Conservation (phyloP, 2,329 filamentous ascomycete species). For the Colletotrichum euphorbiae region DNA sequence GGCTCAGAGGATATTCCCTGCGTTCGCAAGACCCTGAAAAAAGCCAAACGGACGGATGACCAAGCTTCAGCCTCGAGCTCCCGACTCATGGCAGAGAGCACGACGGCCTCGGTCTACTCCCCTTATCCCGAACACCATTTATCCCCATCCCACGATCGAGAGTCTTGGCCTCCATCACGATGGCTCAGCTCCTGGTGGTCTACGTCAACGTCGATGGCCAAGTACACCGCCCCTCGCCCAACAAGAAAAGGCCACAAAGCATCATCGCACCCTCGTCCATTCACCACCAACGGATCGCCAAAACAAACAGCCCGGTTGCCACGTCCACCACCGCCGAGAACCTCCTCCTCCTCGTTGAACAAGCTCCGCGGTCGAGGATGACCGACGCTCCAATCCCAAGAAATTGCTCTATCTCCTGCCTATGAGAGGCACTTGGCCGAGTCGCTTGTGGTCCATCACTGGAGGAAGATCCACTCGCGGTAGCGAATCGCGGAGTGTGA, state of each 20-base stretch:
- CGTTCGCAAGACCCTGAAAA: slow-evolving; percentile 29
- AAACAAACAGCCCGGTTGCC: slow-evolving; percentile 36
- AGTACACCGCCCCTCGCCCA: slow-evolving; percentile 13
- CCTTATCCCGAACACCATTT: slow-evolving; percentile 1
- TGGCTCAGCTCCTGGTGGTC: background rate
- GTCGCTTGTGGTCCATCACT: slow-evolving; percentile 16
- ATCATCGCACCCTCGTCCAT: slow-evolving; percentile 21
- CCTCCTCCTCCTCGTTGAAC: background rate
- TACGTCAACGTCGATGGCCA: background rate
- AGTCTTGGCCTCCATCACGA: background rate
- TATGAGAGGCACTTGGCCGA: slow-evolving; percentile 45
- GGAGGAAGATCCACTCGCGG: slow-evolving; percentile 34
- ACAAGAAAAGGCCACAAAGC: slow-evolving; percentile 23
- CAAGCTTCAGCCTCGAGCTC: slow-evolving; percentile 26
- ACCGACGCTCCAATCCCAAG: slow-evolving; percentile 45
- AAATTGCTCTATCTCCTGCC: slow-evolving; percentile 46
- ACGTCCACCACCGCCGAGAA: slow-evolving; percentile 28
- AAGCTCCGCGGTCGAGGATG: slow-evolving; percentile 6
- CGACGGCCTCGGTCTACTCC: slow-evolving; percentile 6
- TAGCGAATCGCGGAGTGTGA: slow-evolving; percentile 45
- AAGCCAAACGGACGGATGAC: slow-evolving; percentile 15
- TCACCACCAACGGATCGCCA: slow-evolving; percentile 33
- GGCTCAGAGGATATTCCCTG: slow-evolving; percentile 34
- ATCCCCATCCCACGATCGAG: slow-evolving; percentile 12
- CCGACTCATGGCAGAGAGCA: slow-evolving; percentile 1